phyloP scores from a whole-genome alignment of 495 filamentous ascomycete species.

The Rostrohypoxylon terebratum region DNA sequence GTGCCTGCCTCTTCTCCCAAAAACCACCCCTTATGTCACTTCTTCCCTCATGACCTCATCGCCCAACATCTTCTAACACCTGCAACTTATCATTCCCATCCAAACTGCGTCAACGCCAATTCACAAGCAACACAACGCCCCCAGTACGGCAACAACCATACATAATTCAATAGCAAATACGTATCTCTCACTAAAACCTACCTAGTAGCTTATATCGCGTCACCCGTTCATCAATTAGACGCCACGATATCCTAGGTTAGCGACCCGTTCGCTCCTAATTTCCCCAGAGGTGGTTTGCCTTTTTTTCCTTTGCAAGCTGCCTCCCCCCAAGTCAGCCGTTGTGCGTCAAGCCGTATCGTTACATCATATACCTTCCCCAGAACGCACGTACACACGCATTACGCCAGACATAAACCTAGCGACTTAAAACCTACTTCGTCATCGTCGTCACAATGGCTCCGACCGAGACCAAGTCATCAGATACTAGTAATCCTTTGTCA shows the following conservation, averaged over 20 bases:
- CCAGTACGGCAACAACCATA: constrained; percentile 9
- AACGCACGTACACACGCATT: constrained; percentile 32
- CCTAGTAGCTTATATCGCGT: constrained; percentile 44
- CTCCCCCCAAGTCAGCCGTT: constrained; percentile 47
- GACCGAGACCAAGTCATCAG: constrained; percentile 49
- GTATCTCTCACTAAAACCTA: constrained; percentile 21
- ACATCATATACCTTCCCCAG: constrained; percentile 52
- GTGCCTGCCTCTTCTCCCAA: constrained; percentile 51
- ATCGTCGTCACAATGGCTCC: constrained; percentile 53
- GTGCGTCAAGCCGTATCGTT: constrained; percentile 51
- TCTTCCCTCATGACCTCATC: constrained; percentile 57
- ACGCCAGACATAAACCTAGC: constrained; percentile 20
- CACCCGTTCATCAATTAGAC: constrained; percentile 46
- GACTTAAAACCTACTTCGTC: constrained; percentile 51
- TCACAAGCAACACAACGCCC: constrained; percentile 29
- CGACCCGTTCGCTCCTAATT: constrained; percentile 36
- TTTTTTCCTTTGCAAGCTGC: constrained; percentile 46
- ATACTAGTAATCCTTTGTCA: constrained; percentile 51
- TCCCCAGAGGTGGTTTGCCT: constrained; percentile 48
- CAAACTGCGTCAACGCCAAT: constrained; percentile 37
- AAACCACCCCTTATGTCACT: constrained; percentile 57
- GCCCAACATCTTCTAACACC: constrained; percentile 49
- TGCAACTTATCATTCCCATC: constrained; percentile 45
- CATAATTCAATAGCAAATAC: not conserved
- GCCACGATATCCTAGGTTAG: constrained; percentile 43